A percentile compares a stretch with the other conserved stretches of the same genome.
Evolutionary conservation across 2,329 filamentous ascomycete genomes (phyloP).

Genomic region (Gaeumannomyces sp.): DNA sequence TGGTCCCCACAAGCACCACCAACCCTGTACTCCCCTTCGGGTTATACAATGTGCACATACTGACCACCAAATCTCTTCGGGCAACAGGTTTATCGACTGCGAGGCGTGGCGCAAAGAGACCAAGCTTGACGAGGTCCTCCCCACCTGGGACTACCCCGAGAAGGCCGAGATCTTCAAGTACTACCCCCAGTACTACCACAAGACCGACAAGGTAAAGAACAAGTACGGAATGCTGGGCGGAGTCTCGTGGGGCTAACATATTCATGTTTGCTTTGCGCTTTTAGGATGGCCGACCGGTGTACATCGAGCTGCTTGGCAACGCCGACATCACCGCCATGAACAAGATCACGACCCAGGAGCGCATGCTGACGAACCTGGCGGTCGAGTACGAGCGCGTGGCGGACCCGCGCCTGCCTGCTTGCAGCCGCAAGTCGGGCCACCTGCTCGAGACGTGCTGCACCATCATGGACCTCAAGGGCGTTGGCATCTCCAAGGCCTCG

Average conservation of each 20-base stretch:
- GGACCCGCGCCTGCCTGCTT: conserved; percentile 89
- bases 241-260: background rate
- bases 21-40: background rate
- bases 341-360: conserved; percentile 86
- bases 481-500: conserved; percentile 72
- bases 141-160: conserved; percentile 81
- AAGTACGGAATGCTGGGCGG: too few relatives aligned
- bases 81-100: conserved; percentile 75
- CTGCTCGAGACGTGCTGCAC: conserved; percentile 97
- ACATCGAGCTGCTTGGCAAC: conserved; percentile 93
- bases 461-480: conserved; percentile 96
- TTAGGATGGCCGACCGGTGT: conserved; percentile 91
- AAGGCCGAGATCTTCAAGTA: conserved; percentile 78
- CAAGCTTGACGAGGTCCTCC: conserved; percentile 73
- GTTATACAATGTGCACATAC: too few relatives aligned
- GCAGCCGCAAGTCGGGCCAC: conserved; percentile 82
- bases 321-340: conserved; percentile 86
- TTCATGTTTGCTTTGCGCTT: conserved; percentile 3
- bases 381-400: conserved; percentile 96
- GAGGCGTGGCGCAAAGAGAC: conserved; percentile 90
- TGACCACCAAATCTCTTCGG: background rate
- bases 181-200: conserved; percentile 99
- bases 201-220: conserved; percentile 67
- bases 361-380: conserved; percentile 94
- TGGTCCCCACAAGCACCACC: conserved; percentile 13